Evolutionary conservation across 2,329 filamentous ascomycete genomes (phyloP), one percentile per base, ranked within the genome.

Genomic region (Microcera coccophila): DNA sequence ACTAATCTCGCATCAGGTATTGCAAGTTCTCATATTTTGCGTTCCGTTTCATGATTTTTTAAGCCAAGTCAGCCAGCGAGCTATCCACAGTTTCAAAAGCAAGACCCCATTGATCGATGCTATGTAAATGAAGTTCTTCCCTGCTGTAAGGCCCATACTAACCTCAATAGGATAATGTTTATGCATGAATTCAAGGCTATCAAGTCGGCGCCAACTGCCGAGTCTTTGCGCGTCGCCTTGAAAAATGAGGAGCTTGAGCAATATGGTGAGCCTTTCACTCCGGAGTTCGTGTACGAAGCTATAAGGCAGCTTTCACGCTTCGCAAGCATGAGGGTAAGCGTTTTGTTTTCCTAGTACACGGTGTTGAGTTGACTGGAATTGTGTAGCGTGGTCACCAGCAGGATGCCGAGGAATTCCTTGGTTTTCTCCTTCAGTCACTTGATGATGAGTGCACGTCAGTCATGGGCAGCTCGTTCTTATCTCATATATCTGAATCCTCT

Each of bases 401-500:
- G 72, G 93, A 98, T 69, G 93, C 93, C 1, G 90, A 98, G 62
- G 93, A 98, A 61, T 98, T 98, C 55, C 73, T 98, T 18, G 91
- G 90, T 1, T 95, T 97, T 63, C 73, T 98, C 24, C 75, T 98
- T 4, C 90, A 95, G 59, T 88, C 89, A 36, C 79, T 98, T 24
- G 90, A 96, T 57, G 90, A 97, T 52, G 93, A 98, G 65, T 96
- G 90, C 62, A 81, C 82, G 14, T 77, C 83, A 44, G 83, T 91
- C 36, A 86, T 94, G 70, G 60, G 56, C 32, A 63, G 44, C 33
- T 42, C 56, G 9, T 34, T 59, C 10, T 53, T 64, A 2, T 62
- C 63, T 11, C 62, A 55, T 28, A 62, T 61, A 3, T 58, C 64
- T 2, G 50, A 62, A n/a, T 50, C 59, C 22, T 26, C 33, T n/a